phyloP scores from a whole-genome alignment of 108 stramenopile genomes.

The Skeletonema marinoi region DNA sequence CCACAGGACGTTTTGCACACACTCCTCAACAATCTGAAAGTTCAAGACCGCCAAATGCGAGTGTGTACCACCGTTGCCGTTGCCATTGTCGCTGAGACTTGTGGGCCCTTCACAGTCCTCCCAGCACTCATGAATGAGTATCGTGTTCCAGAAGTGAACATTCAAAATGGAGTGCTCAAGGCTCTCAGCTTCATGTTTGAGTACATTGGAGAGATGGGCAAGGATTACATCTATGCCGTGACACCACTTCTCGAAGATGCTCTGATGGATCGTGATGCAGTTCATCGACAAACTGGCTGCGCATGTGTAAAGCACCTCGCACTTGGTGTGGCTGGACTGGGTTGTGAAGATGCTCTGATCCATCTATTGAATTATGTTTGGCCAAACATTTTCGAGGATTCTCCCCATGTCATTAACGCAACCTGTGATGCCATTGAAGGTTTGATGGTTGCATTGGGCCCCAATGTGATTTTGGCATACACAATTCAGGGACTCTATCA shows the following conservation, averaged over 20 bases:
- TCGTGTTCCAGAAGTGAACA: slow-evolving; percentile 97
- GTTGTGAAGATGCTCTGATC: slow-evolving; percentile 97
- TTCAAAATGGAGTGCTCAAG: slow-evolving; percentile 99
- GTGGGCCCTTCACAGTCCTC: slow-evolving; percentile 98
- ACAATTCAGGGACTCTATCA: slow-evolving; percentile 97
- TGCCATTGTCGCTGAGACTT: slow-evolving; percentile 99
- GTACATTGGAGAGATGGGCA: slow-evolving; percentile 99
- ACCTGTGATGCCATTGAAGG: slow-evolving; percentile 99
- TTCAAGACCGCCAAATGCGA: slow-evolving; percentile 98
- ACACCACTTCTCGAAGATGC: slow-evolving; percentile 97
- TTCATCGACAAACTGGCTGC: slow-evolving; percentile 98
- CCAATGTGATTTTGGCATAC: slow-evolving; percentile 90
- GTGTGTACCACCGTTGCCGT: slow-evolving; percentile 99
- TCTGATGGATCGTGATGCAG: slow-evolving; percentile 98
- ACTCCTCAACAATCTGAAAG: slow-evolving; percentile 97
- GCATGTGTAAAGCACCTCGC: slow-evolving; percentile 98
- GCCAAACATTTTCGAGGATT: slow-evolving; percentile 99
- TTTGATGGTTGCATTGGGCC: slow-evolving; percentile 94
- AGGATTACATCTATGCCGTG: slow-evolving; percentile 99
- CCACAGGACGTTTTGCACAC: slow-evolving; percentile 99
- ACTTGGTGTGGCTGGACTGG: slow-evolving; percentile 94
- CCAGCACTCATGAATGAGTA: slow-evolving; percentile 99
- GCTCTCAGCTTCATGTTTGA: slow-evolving; percentile 99
- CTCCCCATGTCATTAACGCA: slow-evolving; percentile 97
- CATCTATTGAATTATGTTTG: slow-evolving; percentile 98